A percentile compares a stretch with the other conserved stretches of the same genome.
Evolutionary conservation across 805 yeast genomes (phyloP).

Genomic region (Torulaspora microellipsoides): DNA sequence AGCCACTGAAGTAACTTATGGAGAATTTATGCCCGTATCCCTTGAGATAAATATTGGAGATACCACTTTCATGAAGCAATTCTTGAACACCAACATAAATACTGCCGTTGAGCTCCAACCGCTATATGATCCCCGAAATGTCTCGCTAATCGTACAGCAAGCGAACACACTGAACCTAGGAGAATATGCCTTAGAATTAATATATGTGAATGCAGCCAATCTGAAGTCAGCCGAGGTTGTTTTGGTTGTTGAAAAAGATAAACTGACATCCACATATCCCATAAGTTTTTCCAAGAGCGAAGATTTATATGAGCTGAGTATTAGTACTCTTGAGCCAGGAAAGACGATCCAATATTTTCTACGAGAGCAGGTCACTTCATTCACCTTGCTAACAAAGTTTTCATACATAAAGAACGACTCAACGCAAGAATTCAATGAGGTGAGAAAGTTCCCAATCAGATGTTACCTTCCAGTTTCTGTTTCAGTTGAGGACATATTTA

Average conservation of each 20-base stretch:
- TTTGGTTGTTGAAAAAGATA: constrained; percentile 6
- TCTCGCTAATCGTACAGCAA: constrained; percentile 17
- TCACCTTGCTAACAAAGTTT: constrained; percentile 13
- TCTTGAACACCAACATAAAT: constrained; percentile 4
- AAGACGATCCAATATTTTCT: constrained; percentile 17
- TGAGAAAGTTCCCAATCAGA: constrained; percentile 10
- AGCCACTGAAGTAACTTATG: constrained; percentile 23
- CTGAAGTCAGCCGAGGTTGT: constrained; percentile 5
- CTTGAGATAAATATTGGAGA: constrained; percentile 25
- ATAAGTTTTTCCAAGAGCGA: constrained; percentile 11
- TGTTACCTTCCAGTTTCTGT: constrained; percentile 30
- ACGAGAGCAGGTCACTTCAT: constrained; percentile 16
- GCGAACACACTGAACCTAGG: constrained; percentile 18
- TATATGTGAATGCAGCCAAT: constrained; percentile 9
- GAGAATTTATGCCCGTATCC: constrained; percentile 20
- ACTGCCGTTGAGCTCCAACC: constrained; percentile 14
- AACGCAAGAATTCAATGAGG: constrained; percentile 16
- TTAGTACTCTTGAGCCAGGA: constrained; percentile 1
- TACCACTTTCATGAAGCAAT: constrained; percentile 28
- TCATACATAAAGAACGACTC: constrained; percentile 11
- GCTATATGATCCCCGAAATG: constrained; percentile 16
- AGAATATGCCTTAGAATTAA: constrained; percentile 17
- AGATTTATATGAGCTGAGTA: constrained; percentile 1
- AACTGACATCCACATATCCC: constrained; percentile 2
- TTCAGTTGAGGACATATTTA: constrained; percentile 33